Conservation (phyloP, 1,139 yeast species). For the Yamadazyma spencermartinsiae region DNA sequence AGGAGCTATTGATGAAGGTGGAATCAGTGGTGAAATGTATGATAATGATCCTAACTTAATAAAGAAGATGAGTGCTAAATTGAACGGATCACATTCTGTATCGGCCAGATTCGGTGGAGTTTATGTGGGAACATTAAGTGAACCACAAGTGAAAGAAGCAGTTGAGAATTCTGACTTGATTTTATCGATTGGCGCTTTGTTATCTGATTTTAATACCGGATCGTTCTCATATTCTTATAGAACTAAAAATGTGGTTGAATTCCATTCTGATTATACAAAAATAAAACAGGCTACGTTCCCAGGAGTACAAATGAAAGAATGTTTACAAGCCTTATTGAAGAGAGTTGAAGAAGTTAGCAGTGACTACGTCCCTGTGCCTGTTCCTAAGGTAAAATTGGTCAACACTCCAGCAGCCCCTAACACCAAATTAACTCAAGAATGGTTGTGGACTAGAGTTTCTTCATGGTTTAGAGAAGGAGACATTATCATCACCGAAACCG, state of each 20-base stretch:
- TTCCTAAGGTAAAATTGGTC: conserved; percentile 43
- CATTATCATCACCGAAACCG: conserved; percentile 80
- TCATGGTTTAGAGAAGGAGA: conserved; percentile 80
- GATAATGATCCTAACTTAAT: conserved; percentile 29
- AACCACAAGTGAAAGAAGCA: conserved; percentile 71
- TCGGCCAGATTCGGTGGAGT: conserved; percentile 83
- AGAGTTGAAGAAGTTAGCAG: conserved; percentile 36
- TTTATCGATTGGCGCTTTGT: conserved; percentile 75
- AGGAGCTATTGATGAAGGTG: conserved; percentile 70
- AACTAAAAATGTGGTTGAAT: conserved; percentile 79
- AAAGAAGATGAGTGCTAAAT: conserved; percentile 25
- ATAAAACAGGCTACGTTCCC: conserved; percentile 75
- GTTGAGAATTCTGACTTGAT: conserved; percentile 80
- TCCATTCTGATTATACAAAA: conserved; percentile 86
- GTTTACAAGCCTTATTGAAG: conserved; percentile 49
- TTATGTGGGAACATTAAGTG: conserved; percentile 77
- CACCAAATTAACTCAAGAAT: conserved; percentile 61
- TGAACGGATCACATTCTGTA: conserved; percentile 22
- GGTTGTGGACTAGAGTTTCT: conserved; percentile 78
- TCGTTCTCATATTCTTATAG: conserved; percentile 80
- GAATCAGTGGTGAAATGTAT: conserved; percentile 28
- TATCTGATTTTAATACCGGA: conserved; percentile 89
- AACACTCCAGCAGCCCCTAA: conserved; percentile 29
- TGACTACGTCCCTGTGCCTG: conserved; percentile 45
- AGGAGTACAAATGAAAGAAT: conserved; percentile 75